Evolutionary conservation across 371 early-diverging fungal genomes (phyloP).

Genomic region (Rhizopus delemar): DNA sequence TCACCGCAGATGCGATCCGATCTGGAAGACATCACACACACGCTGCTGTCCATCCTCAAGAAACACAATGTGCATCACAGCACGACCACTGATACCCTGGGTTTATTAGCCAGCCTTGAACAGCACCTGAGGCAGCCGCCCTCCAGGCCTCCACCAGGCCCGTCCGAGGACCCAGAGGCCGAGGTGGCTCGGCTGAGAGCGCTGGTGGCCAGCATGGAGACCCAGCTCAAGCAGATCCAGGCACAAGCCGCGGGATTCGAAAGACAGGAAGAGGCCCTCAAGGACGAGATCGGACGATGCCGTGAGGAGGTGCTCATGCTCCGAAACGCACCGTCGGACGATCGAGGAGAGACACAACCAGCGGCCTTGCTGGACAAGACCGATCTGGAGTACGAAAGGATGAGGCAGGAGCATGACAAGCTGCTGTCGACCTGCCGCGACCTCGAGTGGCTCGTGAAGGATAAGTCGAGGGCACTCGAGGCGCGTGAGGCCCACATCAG

Average conservation of each 20-base stretch:
- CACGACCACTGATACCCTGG: background rate
- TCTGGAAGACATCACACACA: conserved; percentile 13
- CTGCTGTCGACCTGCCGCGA: conserved; percentile 35
- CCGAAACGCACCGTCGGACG: conserved; percentile 24
- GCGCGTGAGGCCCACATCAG: conserved; percentile 41
- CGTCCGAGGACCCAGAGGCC: background rate
- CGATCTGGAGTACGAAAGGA: conserved; percentile 23
- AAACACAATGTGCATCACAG: conserved; percentile 7
- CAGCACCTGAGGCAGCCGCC: conserved; percentile 10
- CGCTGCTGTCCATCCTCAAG: conserved; percentile 8
- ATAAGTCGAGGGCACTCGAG: conserved; percentile 42
- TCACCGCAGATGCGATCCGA: conserved; percentile 7
- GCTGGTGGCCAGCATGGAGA: conserved; percentile 33
- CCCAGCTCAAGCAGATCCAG: conserved; percentile 27
- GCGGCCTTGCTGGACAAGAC: conserved; percentile 43
- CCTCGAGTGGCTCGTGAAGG: conserved; percentile 42
- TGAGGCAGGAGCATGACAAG: conserved; percentile 36
- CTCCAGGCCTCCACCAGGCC: background rate
- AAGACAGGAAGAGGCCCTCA: conserved; percentile 20
- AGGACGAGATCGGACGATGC: conserved; percentile 32
- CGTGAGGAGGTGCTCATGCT: conserved; percentile 31
- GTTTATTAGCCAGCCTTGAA: conserved; percentile 27
- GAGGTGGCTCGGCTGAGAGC: conserved; percentile 25
- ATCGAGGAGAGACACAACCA: conserved; percentile 5
- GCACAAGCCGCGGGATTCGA: conserved; percentile 28